A percentile compares a stretch with the other conserved stretches of the same genome.
These are phyloP conservation scores for Fusarium nodosum DNA, from an alignment of 2,329 filamentous ascomycete genomes.

Conservation along the genomic window DNA sequence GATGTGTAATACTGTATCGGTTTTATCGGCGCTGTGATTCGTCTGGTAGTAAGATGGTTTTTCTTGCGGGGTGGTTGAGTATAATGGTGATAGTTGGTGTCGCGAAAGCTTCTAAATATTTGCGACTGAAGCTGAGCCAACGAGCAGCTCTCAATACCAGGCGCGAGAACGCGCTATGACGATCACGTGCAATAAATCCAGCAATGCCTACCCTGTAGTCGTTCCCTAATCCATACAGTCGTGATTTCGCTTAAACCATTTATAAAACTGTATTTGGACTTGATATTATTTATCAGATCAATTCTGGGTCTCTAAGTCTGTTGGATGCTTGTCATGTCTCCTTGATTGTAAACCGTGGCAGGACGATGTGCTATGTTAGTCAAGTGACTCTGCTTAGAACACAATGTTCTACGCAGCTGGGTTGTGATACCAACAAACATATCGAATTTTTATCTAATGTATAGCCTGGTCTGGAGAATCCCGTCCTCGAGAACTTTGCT, in stretches of 20 bases:
- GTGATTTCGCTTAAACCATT: not conserved
- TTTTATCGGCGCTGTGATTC: slow-evolving; percentile 15
- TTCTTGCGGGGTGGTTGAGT: slow-evolving; percentile 25
- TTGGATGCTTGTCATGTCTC: not conserved
- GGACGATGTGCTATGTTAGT: not conserved
- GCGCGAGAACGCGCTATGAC: slow-evolving; percentile 47
- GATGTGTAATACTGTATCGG: slow-evolving; percentile 6
- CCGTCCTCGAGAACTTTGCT: not conserved
- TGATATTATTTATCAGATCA: not conserved
- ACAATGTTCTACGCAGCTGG: too few relatives aligned
- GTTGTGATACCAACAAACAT: not conserved
- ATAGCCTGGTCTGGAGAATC: not conserved
- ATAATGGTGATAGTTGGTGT: slow-evolving; percentile 36
- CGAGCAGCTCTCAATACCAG: slow-evolving; percentile 42
- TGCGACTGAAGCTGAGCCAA: slow-evolving; percentile 52
- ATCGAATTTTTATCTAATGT: too few relatives aligned
- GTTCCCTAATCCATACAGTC: not conserved
- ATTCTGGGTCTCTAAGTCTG: not conserved
- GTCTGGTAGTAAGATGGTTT: slow-evolving; percentile 24
- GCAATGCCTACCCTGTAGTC: slow-evolving; percentile 24
- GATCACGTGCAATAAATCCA: slow-evolving; percentile 47
- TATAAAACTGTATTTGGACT: not conserved
- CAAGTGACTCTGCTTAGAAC: not conserved
- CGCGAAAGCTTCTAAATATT: slow-evolving; percentile 52
- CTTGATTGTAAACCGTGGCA: not conserved